Evolutionary conservation across 768 basidiomycete species (phyloP).

Genomic region (Dioszegia aurantiaca): DNA sequence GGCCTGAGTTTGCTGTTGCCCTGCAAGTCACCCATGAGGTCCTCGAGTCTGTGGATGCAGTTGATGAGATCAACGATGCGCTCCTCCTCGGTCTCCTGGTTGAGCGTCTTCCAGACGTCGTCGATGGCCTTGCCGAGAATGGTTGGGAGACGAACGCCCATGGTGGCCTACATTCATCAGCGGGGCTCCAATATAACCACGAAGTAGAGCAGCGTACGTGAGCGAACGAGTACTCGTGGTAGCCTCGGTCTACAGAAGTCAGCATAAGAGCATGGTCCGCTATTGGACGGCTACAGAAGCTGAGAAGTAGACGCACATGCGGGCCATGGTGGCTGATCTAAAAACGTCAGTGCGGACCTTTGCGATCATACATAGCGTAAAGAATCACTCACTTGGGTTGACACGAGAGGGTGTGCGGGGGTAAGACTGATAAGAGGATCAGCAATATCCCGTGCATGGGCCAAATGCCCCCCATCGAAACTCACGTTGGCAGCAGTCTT

Average conservation of each 20-base stretch:
- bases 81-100: conserved; percentile 75
- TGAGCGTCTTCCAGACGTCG: conserved; percentile 81
- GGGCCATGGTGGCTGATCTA: conserved; percentile 55
- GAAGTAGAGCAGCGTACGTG: conserved; percentile 62
- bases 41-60: conserved; percentile 85
- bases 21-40: conserved; percentile 81
- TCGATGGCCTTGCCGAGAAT: conserved; percentile 95
- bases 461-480: conserved; percentile 1
- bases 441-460: not conserved
- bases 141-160: conserved; percentile 92
- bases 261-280: no score
- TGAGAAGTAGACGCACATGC: conserved; percentile 39
- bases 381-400: conserved; percentile 49
- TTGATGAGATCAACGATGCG: conserved; percentile 75
- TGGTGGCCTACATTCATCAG: conserved; percentile 73
- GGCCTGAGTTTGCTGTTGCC: conserved; percentile 76
- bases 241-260: conserved; percentile 48
- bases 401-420: conserved; percentile 53
- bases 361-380: not conserved
- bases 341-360: conserved; percentile 26
- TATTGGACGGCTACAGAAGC: no score
- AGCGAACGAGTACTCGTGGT: conserved; percentile 55
- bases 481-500: conserved; percentile 42
- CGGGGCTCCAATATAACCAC: conserved; percentile 62
- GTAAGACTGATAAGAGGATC: conserved; percentile 26